These are phyloP conservation scores for Piper betle DNA, from an alignment of 164 flowering plant species.

Conservation along the genomic window DNA sequence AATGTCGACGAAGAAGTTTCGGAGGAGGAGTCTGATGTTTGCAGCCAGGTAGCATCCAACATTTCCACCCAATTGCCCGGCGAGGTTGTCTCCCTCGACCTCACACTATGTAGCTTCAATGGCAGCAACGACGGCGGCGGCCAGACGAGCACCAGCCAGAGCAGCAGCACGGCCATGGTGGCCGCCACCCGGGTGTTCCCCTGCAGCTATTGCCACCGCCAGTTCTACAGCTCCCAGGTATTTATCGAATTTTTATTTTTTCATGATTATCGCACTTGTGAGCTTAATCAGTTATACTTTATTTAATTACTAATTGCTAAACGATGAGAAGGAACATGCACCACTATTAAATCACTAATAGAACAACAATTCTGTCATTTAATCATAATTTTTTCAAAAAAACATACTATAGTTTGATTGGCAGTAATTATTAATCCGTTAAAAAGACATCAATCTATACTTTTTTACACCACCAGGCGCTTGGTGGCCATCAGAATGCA, in stretches of 20 bases:
- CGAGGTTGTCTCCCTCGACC: slow-evolving; percentile 37
- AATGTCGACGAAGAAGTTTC: slow-evolving; percentile 26
- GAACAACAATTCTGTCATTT: too few species aligned
- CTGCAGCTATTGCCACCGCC: slow-evolving; percentile 72
- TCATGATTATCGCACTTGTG: too few species aligned
- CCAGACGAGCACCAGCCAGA: slow-evolving; percentile 26
- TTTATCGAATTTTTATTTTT: too few species aligned
- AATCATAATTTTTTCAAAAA: too few species aligned
- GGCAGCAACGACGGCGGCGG: slow-evolving; percentile 13
- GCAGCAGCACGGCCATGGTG: slow-evolving; percentile 19
- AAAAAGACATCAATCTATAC: too few species aligned
- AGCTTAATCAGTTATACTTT: too few species aligned
- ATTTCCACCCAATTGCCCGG: slow-evolving; percentile 26
- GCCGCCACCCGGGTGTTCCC: slow-evolving; percentile 55
- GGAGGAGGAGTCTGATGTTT: slow-evolving; percentile 45
- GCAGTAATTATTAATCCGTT: too few species aligned
- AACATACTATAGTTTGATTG: too few species aligned
- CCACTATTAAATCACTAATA: too few species aligned
- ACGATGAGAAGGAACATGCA: too few species aligned
- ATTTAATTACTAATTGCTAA: too few species aligned
- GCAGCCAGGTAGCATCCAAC: slow-evolving; percentile 52
- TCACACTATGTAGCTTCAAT: slow-evolving; percentile 27
- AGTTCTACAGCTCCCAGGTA: slow-evolving; percentile 81
- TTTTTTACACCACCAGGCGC: too few species aligned
- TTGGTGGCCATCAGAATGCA: slow-evolving; percentile 89